A percentile compares a stretch with the other conserved stretches of the same genome.
phyloP scores from a whole-genome alignment of 805 yeast genomes.

The Lipomyces yamadae region DNA sequence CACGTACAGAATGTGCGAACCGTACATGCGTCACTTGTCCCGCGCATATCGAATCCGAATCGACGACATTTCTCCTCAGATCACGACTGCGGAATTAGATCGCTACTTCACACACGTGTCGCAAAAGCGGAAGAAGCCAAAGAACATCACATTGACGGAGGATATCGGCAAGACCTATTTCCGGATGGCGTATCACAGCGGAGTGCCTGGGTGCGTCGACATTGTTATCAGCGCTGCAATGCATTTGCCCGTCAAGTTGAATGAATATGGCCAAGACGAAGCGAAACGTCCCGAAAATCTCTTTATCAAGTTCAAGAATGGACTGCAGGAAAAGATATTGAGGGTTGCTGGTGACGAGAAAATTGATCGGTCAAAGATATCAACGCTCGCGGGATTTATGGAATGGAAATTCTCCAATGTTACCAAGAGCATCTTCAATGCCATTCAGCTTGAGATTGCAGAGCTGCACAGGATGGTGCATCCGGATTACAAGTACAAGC shows the following conservation, averaged over 20 bases:
- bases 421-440: background rate
- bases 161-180: background rate
- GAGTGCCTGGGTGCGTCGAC: background rate
- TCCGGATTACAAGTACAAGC: conserved; percentile 5
- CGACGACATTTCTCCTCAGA: background rate
- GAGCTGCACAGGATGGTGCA: background rate
- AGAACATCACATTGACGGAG: background rate
- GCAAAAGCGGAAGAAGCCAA: background rate
- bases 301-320: background rate
- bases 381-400: background rate
- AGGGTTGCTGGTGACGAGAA: background rate
- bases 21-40: background rate
- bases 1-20: background rate
- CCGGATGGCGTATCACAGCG: background rate
- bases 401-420: background rate
- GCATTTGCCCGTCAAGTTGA: background rate
- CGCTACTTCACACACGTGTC: background rate
- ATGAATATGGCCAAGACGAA: background rate
- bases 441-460: background rate
- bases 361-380: background rate
- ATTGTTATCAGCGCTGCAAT: conserved; percentile 1
- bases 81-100: conserved; percentile 1
- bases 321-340: background rate
- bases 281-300: background rate
- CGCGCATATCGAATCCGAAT: background rate